phyloP scores from a whole-genome alignment of 208 protist species.

The Histomonas meleagridis region DNA sequence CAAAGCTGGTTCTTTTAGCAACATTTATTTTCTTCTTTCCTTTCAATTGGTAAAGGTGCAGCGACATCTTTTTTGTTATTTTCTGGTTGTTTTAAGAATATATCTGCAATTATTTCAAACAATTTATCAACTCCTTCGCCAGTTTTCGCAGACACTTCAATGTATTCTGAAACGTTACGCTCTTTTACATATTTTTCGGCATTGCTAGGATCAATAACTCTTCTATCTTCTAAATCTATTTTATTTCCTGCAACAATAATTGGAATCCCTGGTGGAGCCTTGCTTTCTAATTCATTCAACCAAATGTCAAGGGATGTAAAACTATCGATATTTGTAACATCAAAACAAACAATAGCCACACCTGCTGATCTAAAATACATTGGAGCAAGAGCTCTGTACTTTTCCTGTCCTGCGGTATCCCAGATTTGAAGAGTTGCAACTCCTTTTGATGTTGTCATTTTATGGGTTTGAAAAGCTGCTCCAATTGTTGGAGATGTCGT shows the following conservation, averaged over 20 bases:
- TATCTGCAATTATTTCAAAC: neutral
- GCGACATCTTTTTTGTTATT: too few relatives aligned
- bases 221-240: neutral
- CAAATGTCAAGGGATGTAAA: neutral
- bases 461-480: too few relatives aligned
- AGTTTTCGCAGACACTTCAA: neutral
- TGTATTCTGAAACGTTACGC: neutral
- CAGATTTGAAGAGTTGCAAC: neutral
- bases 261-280: neutral
- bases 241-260: neutral
- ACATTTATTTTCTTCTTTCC: too few relatives aligned
- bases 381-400: neutral
- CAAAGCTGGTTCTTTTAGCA: too few relatives aligned
- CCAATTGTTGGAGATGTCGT: too few relatives aligned
- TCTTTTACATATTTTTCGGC: neutral
- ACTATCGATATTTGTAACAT: neutral
- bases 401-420: conserved; percentile 24
- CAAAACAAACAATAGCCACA: conserved; percentile 18
- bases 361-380: conserved; percentile 33
- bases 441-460: neutral
- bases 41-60: too few relatives aligned
- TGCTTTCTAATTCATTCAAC: neutral
- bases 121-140: neutral
- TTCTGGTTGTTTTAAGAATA: too few relatives aligned
- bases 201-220: neutral